Base-by-base conservation (phyloP, 768 basidiomycete species). In the Pulveroboletus sp. region DNA sequence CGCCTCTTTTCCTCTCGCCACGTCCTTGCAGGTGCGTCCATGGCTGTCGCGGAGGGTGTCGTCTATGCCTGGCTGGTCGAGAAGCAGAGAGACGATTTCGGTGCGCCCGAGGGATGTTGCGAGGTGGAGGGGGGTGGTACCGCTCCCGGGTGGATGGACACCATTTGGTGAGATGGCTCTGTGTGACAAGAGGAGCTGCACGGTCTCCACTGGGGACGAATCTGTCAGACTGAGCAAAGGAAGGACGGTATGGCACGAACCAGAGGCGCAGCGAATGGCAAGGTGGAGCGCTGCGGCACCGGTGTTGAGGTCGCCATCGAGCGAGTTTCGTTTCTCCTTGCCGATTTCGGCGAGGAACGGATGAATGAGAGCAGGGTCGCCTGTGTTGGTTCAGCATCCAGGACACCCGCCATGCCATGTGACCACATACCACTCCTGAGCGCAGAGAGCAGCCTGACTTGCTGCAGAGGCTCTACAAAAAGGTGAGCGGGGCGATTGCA, bases 151-250 rank as follows among this genome's bases (percentile, higher is more conserved):
- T 0, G 89, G 89, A 53, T 90, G 82, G 0, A 85, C 63, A 6
- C 83, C 84, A 56, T 89, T 91, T 0, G 89, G 87, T 38, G 86
- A 87, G 30, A 92, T 88, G 19, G 84, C 79, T 32, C 85, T 79
- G 62, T 91, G 81, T 0, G 80, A 78, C 24, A 91, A 73, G 12
- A 91, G 71, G 1, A 90, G 68, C 11, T 78, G 65, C 13, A 91
- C 76, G 0, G 88, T 92, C 39, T 85, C 79, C 35, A 68, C 86
- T 87, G 23, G 50, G 8, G n/a, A 53, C 4, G 10, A 32, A 36
- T 31, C n/a, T 20, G 19, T 55, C 19, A 36, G 53, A 42, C 41
- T 39, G 45, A 32, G 24, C 35, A 49, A 40, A 16, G 29, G n/a
- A n/a, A 14, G 29, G 9, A 40, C n/a, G 7, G 35, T 14, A 44